phyloP scores from a whole-genome alignment of 2,329 filamentous ascomycete genomes.

The Cercospora sesami region DNA sequence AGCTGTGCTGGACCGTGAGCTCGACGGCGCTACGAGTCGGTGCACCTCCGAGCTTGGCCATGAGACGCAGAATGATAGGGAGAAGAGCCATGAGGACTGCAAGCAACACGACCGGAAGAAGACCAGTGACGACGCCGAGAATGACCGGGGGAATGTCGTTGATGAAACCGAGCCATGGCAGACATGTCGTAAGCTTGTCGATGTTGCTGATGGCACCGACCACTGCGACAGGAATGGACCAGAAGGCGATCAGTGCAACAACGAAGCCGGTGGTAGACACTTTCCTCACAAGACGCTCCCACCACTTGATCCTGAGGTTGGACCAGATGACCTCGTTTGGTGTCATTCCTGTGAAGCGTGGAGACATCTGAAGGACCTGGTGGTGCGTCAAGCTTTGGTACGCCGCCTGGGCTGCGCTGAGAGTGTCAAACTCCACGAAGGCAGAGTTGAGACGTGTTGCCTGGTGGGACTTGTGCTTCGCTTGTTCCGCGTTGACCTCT shows the following conservation, averaged over 20 bases:
- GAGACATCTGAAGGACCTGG: slow-evolving; percentile 80
- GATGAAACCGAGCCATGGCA: slow-evolving; percentile 71
- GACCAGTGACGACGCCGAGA: slow-evolving; percentile 78
- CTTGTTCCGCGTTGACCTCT: slow-evolving; percentile 67
- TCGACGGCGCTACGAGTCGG: slow-evolving; percentile 79
- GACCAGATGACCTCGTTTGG: slow-evolving; percentile 86
- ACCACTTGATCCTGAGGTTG: slow-evolving; percentile 81
- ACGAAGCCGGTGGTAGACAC: slow-evolving; percentile 71
- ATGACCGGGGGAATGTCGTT: slow-evolving; percentile 68
- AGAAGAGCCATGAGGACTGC: slow-evolving; percentile 84
- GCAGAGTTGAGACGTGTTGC: slow-evolving; percentile 70
- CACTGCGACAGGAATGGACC: slow-evolving; percentile 72
- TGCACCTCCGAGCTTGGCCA: slow-evolving; percentile 77
- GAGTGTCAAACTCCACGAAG: slow-evolving; percentile 85
- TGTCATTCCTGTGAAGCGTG: slow-evolving; percentile 77
- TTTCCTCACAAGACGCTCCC: slow-evolving; percentile 74
- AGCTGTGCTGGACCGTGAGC: slow-evolving; percentile 84
- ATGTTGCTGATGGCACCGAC: slow-evolving; percentile 89
- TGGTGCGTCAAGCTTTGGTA: slow-evolving; percentile 87
- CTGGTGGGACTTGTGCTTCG: slow-evolving; percentile 63
- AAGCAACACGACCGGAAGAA: slow-evolving; percentile 76
- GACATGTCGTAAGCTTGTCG: slow-evolving; percentile 51
- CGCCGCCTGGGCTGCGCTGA: slow-evolving; percentile 81
- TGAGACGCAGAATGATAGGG: slow-evolving; percentile 76
- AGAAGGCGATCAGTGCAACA: slow-evolving; percentile 79